Evolutionary conservation across 2,329 filamentous ascomycete genomes (phyloP), one percentile per base, ranked within the genome.

Genomic region (Albophoma yamanashiensis): DNA sequence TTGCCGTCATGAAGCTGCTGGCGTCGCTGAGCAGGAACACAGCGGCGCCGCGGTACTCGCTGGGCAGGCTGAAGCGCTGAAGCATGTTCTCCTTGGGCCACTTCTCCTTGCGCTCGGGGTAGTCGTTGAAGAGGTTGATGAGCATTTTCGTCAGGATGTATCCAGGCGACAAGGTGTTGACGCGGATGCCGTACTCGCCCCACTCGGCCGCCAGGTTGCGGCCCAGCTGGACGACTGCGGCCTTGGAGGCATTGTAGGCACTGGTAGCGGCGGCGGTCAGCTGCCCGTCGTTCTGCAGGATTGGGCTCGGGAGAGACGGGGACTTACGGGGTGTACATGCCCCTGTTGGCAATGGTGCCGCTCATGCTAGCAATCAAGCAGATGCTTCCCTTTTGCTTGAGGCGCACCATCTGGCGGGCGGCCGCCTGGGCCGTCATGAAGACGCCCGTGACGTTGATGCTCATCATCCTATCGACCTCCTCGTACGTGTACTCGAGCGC

Each of bases 41-140:
- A 3, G 86, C 87, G 1, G 88, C 86, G 5, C 88, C 87, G 56
- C 87, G 82, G 72, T 89, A 90, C 71, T 92, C 88, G 56, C 85
- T 78, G 0, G 88, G 87, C 27, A 74, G 75, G 68, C 86, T 89
- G 62, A 91, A 76, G 40, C 85, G 81, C 36, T 82, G 85, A 58
- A 96, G 79, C 91, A 96, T 94, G 74, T 95, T 96, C 74, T 93
- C 87, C 67, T 82, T 87, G 20, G 89, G 84, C 92, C 92, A 96
- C 62, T 86, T 82, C 34, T 73, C 73, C 62, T 76, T 76, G 58
- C 83, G 79, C 67, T 92, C 89, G 0, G 91, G 91, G 65, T 84
- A 89, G 64, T 88, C 80, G 64, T 86, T 80, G 68, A 96, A 94
- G 39, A 96, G 82, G 61, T 84, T 82, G 70, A 90, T 84, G 1